Evolutionary conservation across 2,329 filamentous ascomycete species (phyloP).

Genomic region (Akanthomyces lecanii): DNA sequence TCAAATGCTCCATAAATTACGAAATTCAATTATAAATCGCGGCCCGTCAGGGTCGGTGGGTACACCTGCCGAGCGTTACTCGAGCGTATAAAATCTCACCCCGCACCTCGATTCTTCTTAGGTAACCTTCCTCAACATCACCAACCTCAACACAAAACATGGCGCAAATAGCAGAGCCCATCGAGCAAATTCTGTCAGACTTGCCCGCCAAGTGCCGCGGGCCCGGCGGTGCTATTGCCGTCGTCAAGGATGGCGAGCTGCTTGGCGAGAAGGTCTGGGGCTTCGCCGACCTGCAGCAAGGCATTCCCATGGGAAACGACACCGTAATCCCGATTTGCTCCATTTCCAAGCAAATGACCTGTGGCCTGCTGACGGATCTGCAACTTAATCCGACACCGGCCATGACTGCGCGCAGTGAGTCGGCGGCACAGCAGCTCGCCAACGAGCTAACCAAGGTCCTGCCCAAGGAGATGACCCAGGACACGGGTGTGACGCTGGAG

Average conservation of each 20-base stretch:
- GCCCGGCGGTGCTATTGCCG: slow-evolving; percentile 38
- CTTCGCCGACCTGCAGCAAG: slow-evolving; percentile 37
- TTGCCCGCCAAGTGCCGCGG: slow-evolving; percentile 26
- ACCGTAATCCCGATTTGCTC: slow-evolving; percentile 43
- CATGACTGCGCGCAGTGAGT: slow-evolving; percentile 26
- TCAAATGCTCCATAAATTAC: not conserved
- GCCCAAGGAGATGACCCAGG: slow-evolving; percentile 19
- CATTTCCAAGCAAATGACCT: slow-evolving; percentile 43
- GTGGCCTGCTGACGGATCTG: slow-evolving; percentile 33
- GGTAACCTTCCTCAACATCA: slow-evolving; percentile 1
- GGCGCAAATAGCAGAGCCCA: slow-evolving; percentile 4
- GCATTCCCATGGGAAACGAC: slow-evolving; percentile 32
- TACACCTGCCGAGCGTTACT: not conserved
- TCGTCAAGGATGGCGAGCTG: slow-evolving; percentile 39
- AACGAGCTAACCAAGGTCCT: slow-evolving; percentile 26
- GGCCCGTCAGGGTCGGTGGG: slow-evolving; percentile 4
- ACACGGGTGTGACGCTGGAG: slow-evolving; percentile 31
- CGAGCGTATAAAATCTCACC: slow-evolving; percentile 3
- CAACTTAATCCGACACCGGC: slow-evolving; percentile 27
- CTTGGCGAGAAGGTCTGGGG: slow-evolving; percentile 38
- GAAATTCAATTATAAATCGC: not conserved
- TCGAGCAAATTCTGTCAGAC: slow-evolving; percentile 14
- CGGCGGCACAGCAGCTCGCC: slow-evolving; percentile 27
- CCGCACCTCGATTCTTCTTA: slow-evolving; percentile 1
- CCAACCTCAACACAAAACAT: not conserved